Conservation (phyloP, 495 filamentous ascomycete genomes). For the Trichoderma gamsii region DNA sequence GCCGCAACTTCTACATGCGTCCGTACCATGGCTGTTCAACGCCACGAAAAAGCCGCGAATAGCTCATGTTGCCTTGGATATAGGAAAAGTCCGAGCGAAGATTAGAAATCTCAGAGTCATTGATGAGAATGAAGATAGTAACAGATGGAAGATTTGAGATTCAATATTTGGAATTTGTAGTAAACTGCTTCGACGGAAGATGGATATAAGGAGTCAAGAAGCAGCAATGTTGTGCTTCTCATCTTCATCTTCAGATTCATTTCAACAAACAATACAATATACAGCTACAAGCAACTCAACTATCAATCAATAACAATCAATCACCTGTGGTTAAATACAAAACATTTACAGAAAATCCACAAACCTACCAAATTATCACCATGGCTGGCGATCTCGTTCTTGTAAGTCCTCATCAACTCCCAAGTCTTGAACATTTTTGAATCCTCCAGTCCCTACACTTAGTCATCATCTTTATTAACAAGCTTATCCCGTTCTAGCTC, state of each 20-base stretch:
- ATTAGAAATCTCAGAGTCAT: background rate
- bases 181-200: background rate
- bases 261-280: background rate
- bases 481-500: background rate
- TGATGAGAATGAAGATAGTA: background rate
- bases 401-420: background rate
- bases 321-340: background rate
- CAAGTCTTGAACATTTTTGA: background rate
- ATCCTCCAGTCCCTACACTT: background rate
- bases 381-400: slow-evolving; percentile 14
- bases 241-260: background rate
- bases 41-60: background rate
- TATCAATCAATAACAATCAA: background rate
- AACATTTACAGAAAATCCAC: background rate
- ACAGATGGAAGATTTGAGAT: background rate
- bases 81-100: background rate
- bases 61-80: background rate
- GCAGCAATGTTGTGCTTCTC: background rate
- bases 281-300: background rate
- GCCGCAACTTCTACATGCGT: background rate
- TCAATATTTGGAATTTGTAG: background rate
- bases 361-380: background rate
- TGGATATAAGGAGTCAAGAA: background rate
- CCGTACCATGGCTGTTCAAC: background rate
- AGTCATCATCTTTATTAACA: background rate